These are phyloP conservation scores for Penicillium sp. DNA, from an alignment of 2,329 filamentous ascomycete species.

Conservation along the genomic window DNA sequence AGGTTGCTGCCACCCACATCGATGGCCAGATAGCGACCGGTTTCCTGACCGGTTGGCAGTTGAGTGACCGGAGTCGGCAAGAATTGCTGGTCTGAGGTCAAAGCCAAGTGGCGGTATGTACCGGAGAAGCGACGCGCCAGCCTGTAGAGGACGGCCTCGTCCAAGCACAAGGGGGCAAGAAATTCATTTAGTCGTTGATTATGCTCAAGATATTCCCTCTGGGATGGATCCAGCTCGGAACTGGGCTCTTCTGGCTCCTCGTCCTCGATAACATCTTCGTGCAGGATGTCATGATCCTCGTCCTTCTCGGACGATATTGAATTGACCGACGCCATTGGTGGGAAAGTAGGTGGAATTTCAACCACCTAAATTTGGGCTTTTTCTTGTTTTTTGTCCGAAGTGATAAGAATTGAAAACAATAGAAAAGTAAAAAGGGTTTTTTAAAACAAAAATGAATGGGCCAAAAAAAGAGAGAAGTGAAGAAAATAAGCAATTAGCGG, in stretches of 20 bases:
- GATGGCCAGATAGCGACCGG: constrained; percentile 59
- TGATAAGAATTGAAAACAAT: background rate
- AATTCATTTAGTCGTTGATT: constrained; percentile 46
- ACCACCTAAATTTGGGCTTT: background rate
- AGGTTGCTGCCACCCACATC: constrained; percentile 63
- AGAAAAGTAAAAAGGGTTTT: too few relatives aligned
- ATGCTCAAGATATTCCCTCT: constrained; percentile 35
- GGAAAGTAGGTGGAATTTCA: background rate
- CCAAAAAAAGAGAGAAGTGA: background rate
- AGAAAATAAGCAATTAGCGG: background rate
- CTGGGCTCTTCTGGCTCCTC: constrained; percentile 41
- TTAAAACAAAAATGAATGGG: background rate
- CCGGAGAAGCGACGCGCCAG: constrained; percentile 51
- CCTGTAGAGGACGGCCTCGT: constrained; percentile 49
- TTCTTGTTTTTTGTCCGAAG: too few relatives aligned
- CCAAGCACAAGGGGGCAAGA: constrained; percentile 44
- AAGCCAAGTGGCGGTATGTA: constrained; percentile 49
- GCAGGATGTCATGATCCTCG: constrained; percentile 34
- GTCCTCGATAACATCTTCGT: constrained; percentile 35
- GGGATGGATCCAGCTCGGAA: constrained; percentile 33
- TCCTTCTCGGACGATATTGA: constrained; percentile 28
- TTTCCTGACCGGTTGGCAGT: constrained; percentile 56
- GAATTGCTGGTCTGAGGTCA: constrained; percentile 52
- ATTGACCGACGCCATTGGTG: constrained; percentile 31
- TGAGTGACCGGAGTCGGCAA: constrained; percentile 52